These are phyloP conservation scores for Clonostachys sp. DNA, from an alignment of 2,329 filamentous ascomycete species.

Conservation along the genomic window DNA sequence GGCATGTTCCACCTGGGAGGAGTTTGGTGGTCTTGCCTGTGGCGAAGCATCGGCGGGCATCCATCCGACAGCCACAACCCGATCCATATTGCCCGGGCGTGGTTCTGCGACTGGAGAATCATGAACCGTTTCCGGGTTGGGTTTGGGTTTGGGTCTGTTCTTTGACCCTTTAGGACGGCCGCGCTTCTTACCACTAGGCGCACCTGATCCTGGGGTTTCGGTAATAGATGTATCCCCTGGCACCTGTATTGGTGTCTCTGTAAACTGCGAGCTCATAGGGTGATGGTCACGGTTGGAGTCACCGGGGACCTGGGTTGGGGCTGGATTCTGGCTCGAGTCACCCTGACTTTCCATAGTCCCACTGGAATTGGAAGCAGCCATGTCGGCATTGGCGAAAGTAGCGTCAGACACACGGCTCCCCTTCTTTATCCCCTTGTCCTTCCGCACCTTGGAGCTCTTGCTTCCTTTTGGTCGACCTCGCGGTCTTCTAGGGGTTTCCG, in stretches of 20 bases:
- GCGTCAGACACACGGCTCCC: background rate
- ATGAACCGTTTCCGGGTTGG: background rate
- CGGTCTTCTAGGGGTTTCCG: conserved; percentile 28
- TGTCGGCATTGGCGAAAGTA: background rate
- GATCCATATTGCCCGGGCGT: no score
- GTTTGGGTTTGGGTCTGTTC: conserved; percentile 25
- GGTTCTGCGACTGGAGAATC: background rate
- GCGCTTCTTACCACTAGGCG: conserved; percentile 15
- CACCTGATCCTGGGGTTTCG: conserved; percentile 5
- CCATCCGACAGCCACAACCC: background rate
- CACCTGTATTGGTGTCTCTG: background rate
- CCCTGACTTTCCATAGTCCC: background rate
- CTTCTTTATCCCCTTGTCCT: conserved; percentile 50
- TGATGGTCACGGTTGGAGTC: no score
- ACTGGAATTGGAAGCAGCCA: no score
- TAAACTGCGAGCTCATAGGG: background rate
- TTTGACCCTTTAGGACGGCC: conserved; percentile 42
- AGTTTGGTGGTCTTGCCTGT: background rate
- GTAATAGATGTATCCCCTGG: background rate
- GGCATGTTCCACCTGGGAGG: no score
- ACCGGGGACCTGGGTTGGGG: background rate
- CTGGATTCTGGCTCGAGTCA: background rate
- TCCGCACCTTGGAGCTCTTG: conserved; percentile 26
- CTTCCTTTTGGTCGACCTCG: conserved; percentile 55
- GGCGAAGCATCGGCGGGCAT: background rate